These are phyloP conservation scores for Colletotrichum lentis DNA, from an alignment of 2,329 filamentous ascomycete genomes.

Conservation along the genomic window DNA sequence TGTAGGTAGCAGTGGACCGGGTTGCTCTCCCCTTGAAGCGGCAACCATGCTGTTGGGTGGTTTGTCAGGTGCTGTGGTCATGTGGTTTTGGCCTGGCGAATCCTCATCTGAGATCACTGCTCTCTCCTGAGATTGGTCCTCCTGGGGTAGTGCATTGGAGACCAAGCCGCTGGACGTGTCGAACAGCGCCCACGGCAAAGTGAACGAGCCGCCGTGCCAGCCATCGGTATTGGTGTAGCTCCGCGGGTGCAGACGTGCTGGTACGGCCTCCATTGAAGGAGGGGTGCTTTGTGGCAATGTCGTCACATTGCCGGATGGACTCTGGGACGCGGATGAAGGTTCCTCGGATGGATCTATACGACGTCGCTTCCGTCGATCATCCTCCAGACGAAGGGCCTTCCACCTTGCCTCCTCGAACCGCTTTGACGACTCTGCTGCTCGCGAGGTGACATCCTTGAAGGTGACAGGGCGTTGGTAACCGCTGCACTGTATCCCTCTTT, in stretches of 20 bases:
- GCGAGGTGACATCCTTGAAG: conserved; percentile 28
- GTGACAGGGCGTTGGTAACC: conserved; percentile 27
- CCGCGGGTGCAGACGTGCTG: background rate
- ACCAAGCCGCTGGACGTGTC: background rate
- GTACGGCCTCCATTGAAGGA: background rate
- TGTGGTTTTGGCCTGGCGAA: background rate
- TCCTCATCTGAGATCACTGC: too few species aligned
- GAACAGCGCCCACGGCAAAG: conserved; percentile 16
- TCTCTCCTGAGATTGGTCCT: background rate
- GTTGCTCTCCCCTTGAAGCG: background rate
- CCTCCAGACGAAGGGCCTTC: conserved; percentile 15
- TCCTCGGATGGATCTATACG: background rate
- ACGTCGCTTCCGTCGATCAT: conserved; percentile 19
- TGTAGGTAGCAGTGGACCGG: background rate
- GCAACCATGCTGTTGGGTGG: background rate
- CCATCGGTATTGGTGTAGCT: background rate
- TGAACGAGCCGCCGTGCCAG: background rate
- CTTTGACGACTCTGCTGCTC: conserved; percentile 24
- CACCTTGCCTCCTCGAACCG: conserved; percentile 30
- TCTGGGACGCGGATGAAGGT: background rate
- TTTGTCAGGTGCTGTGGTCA: background rate
- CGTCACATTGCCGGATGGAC: background rate
- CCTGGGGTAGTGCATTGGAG: background rate
- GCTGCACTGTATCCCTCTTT: conserved; percentile 28
- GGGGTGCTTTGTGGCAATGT: background rate